Percentiles rank a stretch among this genome's conserved stretches.
These are phyloP conservation scores for Ganoderma meredithae DNA, from an alignment of 1,284 basidiomycete species.

Conservation along the genomic window DNA sequence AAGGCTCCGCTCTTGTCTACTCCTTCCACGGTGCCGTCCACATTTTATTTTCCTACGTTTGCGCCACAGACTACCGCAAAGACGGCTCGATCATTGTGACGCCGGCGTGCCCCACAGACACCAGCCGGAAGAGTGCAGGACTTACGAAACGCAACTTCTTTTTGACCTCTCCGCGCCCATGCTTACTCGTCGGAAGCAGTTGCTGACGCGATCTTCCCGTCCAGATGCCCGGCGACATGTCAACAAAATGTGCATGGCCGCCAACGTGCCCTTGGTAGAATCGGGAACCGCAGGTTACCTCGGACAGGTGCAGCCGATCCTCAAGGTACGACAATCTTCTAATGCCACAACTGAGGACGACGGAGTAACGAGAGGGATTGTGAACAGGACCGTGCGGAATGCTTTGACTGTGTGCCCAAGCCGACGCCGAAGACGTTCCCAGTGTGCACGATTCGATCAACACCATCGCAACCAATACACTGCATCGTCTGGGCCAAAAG, in stretches of 20 bases:
- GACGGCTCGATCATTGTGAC: not conserved
- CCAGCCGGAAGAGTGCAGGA: not conserved
- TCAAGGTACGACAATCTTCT: constrained; percentile 57
- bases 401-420: constrained; percentile 93
- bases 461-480: constrained; percentile 97
- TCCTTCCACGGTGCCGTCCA: not conserved
- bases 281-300: constrained; percentile 97
- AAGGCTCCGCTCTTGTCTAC: not conserved
- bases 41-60: not conserved
- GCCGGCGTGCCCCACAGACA: not conserved
- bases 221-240: constrained; percentile 91
- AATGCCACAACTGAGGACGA: not conserved
- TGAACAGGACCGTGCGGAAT: constrained; percentile 81
- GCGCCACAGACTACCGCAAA: not conserved
- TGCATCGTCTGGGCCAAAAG: constrained; percentile 99
- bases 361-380: not conserved
- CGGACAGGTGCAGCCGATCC: constrained; percentile 83
- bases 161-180: not conserved
- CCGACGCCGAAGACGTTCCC: constrained; percentile 94
- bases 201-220: not conserved
- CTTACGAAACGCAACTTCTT: not conserved
- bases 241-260: constrained; percentile 97
- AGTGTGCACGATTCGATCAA: constrained; percentile 98
- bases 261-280: constrained; percentile 91
- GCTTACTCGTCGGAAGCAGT: not conserved